These are phyloP conservation scores for Davidsoniella neocaledoniae DNA, from an alignment of 2,329 filamentous ascomycete species.

Conservation along the genomic window DNA sequence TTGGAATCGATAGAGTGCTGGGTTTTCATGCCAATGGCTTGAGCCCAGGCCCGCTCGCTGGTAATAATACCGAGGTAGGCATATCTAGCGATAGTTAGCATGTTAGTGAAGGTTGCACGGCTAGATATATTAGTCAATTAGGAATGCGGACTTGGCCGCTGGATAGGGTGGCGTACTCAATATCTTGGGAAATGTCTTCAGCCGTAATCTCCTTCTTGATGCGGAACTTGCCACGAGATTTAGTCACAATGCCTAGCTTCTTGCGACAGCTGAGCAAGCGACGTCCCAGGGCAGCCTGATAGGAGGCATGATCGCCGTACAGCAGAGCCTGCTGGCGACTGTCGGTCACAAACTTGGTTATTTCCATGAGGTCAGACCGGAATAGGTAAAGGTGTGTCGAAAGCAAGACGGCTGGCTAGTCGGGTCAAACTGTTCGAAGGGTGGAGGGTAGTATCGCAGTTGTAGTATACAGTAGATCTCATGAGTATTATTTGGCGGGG, in stretches of 20 bases:
- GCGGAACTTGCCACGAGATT: slow-evolving; percentile 72
- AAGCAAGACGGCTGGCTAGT: too few species aligned
- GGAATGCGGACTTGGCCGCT: not conserved
- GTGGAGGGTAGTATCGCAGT: not conserved
- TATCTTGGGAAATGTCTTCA: slow-evolving; percentile 55
- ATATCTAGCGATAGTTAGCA: slow-evolving; percentile 34
- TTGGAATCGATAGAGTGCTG: slow-evolving; percentile 63
- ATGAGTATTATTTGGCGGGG: not conserved
- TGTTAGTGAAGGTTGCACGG: not conserved
- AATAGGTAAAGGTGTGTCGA: too few species aligned
- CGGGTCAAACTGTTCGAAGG: not conserved
- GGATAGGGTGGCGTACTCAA: slow-evolving; percentile 42
- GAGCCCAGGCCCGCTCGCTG: slow-evolving; percentile 83
- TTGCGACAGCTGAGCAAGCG: slow-evolving; percentile 69
- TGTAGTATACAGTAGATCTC: not conserved
- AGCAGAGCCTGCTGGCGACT: slow-evolving; percentile 71
- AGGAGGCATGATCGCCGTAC: slow-evolving; percentile 75
- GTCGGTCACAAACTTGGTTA: slow-evolving; percentile 68
- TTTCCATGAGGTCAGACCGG: slow-evolving; percentile 48
- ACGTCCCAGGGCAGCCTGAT: slow-evolving; percentile 63
- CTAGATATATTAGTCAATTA: not conserved
- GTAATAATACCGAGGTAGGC: slow-evolving; percentile 66
- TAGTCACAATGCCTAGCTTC: slow-evolving; percentile 69
- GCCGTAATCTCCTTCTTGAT: slow-evolving; percentile 54
- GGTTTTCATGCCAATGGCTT: slow-evolving; percentile 89